Evolutionary conservation across 2,329 filamentous ascomycete genomes (phyloP).

Genomic region (Ceratocystis cubensis): DNA sequence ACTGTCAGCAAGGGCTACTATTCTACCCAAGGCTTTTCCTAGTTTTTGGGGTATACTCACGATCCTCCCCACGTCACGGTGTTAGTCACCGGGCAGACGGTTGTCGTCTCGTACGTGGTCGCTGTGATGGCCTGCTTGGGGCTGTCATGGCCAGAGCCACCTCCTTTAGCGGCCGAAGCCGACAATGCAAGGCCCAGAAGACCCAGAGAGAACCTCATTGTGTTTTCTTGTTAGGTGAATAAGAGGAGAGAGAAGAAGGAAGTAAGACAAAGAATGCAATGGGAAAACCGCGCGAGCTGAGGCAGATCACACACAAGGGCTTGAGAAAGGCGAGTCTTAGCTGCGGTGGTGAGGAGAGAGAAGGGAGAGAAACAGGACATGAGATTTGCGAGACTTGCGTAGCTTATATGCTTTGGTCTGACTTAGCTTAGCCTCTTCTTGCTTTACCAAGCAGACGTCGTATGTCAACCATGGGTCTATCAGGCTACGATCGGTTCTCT

Average conservation of each 20-base stretch:
- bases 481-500: neutral
- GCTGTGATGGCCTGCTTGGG: neutral
- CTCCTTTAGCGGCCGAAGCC: conserved; percentile 8
- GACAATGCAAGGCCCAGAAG: conserved; percentile 8
- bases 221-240: neutral
- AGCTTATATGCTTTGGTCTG: conserved; percentile 4
- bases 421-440: too few relatives aligned
- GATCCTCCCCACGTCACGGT: conserved; percentile 25
- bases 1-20: neutral
- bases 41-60: conserved; percentile 1
- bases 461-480: neutral
- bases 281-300: neutral
- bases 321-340: conserved; percentile 3
- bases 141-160: neutral
- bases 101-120: conserved; percentile 13
- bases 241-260: neutral
- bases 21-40: neutral
- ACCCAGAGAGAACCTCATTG: conserved; percentile 9
- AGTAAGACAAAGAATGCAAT: neutral
- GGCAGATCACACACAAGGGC: neutral
- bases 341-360: conserved; percentile 6
- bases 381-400: neutral
- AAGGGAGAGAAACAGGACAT: neutral
- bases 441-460: neutral
- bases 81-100: conserved; percentile 23